Conservation (phyloP, 2,329 filamentous ascomycete species). For the Neofusicoccum parvum region DNA sequence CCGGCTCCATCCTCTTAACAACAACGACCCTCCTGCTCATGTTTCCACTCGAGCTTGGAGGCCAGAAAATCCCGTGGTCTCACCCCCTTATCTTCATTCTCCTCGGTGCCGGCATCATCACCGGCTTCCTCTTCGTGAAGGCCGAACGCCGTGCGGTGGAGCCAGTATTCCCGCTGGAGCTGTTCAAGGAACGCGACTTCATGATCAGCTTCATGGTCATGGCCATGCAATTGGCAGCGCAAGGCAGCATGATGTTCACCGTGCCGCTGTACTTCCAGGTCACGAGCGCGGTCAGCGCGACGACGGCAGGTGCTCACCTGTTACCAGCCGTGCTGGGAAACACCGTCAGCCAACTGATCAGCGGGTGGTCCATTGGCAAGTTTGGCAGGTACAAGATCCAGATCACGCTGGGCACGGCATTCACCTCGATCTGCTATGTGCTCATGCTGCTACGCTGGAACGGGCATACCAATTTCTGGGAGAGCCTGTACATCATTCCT, state of each 20-base stretch:
- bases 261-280: conserved; percentile 72
- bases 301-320: conserved; percentile 62
- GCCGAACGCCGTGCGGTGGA: conserved; percentile 51
- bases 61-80: conserved; percentile 38
- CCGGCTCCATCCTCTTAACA: conserved; percentile 54
- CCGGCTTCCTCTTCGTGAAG: conserved; percentile 30
- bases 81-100: conserved; percentile 36
- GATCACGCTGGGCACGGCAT: conserved; percentile 26
- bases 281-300: conserved; percentile 58
- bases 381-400: conserved; percentile 32
- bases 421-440: conserved; percentile 28
- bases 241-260: conserved; percentile 65
- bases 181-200: conserved; percentile 57
- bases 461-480: conserved; percentile 31
- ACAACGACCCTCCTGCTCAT: conserved; percentile 48
- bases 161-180: conserved; percentile 60
- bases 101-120: conserved; percentile 34
- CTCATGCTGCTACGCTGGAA: conserved; percentile 34
- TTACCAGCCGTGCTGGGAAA: conserved; percentile 71
- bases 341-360: conserved; percentile 62
- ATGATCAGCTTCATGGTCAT: conserved; percentile 57
- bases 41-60: conserved; percentile 53
- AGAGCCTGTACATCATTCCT: conserved; percentile 32
- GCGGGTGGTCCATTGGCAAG: conserved; percentile 59
- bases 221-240: conserved; percentile 58